Evolutionary conservation across 495 filamentous ascomycete genomes (phyloP).

Genomic region (Penicillium canariense): DNA sequence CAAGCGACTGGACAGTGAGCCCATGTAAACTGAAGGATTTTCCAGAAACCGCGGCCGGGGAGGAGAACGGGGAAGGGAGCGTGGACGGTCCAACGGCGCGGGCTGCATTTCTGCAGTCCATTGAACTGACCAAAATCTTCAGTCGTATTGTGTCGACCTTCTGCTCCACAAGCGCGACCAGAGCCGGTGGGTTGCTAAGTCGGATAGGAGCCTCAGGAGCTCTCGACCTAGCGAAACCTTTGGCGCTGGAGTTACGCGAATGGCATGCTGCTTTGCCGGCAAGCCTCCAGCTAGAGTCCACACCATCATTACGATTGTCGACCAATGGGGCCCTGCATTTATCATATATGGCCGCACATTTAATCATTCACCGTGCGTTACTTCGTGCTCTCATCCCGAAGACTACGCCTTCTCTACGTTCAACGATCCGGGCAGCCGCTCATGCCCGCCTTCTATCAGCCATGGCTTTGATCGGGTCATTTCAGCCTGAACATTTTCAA

Average conservation of each 20-base stretch:
- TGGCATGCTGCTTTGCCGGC: constrained; percentile 57
- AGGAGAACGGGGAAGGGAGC: not conserved
- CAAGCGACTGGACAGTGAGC: constrained; percentile 35
- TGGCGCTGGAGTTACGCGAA: constrained; percentile 78
- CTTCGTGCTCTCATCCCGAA: not conserved
- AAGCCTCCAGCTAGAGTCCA: not conserved
- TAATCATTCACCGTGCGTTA: not conserved
- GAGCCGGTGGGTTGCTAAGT: constrained; percentile 36
- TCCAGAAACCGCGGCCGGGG: not conserved
- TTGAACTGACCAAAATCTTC: constrained; percentile 70
- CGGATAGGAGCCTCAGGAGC: constrained; percentile 41
- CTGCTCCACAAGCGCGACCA: constrained; percentile 57
- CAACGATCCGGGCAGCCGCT: not conserved
- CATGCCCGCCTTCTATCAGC: not conserved
- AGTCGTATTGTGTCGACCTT: constrained; percentile 77
- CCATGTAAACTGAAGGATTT: not conserved
- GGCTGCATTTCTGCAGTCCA: constrained; percentile 65
- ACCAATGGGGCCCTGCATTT: not conserved
- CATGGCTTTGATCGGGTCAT: constrained; percentile 74
- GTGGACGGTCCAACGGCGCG: constrained; percentile 66
- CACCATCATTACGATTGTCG: not conserved
- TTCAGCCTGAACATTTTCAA: constrained; percentile 67
- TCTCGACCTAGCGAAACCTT: constrained; percentile 72
- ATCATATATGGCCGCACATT: not conserved
- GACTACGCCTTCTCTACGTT: not conserved